These are phyloP conservation scores for Dactylellina haptotyla DNA, from an alignment of 2,329 filamentous ascomycete species.

Conservation along the genomic window DNA sequence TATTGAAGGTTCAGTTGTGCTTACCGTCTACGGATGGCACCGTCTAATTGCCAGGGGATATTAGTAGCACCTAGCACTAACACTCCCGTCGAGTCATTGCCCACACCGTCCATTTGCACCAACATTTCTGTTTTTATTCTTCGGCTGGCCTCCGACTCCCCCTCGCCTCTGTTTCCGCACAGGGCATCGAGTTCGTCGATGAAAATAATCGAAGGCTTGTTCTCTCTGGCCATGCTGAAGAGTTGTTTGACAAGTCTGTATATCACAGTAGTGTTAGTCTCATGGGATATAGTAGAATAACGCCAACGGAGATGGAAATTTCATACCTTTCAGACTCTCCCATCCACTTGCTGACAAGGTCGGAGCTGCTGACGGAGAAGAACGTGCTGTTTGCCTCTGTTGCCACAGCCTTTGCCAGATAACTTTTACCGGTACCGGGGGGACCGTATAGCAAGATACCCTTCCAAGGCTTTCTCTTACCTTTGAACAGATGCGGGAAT, in stretches of 20 bases:
- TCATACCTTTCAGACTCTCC: constrained; percentile 93
- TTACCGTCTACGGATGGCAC: constrained; percentile 84
- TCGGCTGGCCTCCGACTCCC: constrained; percentile 95
- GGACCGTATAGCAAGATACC: constrained; percentile 96
- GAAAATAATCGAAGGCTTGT: constrained; percentile 97
- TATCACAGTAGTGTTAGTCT: not conserved
- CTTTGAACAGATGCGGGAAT: constrained; percentile 94
- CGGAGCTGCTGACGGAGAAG: constrained; percentile 97
- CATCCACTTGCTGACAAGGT: constrained; percentile 99
- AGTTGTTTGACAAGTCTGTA: constrained; percentile 89
- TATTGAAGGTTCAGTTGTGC: no score
- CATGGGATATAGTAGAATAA: not conserved
- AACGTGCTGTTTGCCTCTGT: constrained; percentile 99
- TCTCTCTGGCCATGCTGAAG: constrained; percentile 97
- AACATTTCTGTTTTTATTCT: constrained; percentile 98
- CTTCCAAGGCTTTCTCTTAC: constrained; percentile 97
- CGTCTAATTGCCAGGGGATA: constrained; percentile 98
- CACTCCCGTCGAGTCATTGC: constrained; percentile 92
- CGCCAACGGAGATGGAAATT: not conserved
- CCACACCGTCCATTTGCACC: constrained; percentile 99
- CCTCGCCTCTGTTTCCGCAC: constrained; percentile 90
- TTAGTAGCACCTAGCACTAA: constrained; percentile 96
- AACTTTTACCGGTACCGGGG: constrained; percentile 96
- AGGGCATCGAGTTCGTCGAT: constrained; percentile 98
- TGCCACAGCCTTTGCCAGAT: constrained; percentile 94